Evolutionary conservation across 768 basidiomycete genomes (phyloP), one percentile per base, ranked within the genome.

Genomic region (Royoungia palumana): DNA sequence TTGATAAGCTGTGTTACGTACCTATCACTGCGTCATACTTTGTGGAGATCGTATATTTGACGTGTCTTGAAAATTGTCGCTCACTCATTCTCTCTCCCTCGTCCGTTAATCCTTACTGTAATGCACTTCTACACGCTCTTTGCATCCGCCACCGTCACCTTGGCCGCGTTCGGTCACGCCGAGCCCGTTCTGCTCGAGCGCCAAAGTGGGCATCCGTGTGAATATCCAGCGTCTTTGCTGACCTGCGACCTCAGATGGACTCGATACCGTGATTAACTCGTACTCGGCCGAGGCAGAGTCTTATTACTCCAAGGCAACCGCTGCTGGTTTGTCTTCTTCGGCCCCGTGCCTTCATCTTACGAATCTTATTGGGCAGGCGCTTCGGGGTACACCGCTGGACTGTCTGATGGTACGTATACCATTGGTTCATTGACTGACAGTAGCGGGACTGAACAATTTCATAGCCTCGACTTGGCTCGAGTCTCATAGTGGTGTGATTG

Each of bases 251-350:
- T 35, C 16, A 53, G 49, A 49, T 47, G 39, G 49, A 71, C 70
- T 79, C 49, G 69, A 53, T 41, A 72, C 69, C 53, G 55, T 71
- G 20, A 55, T 81, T 27, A 57, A 70, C 44, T 70, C 72, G 7
- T 42, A 72, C 17, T 72, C 73, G 12, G 70, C 75, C 19, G 65
- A 51, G 39, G 72, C 55, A 6, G 70, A 34, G 59, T 59, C 59
- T 56, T 71, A 72, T 32, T 63, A 66, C 27, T 55, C 60, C 4
- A 53, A 49, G 5, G 65, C 41, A 20, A 70, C 69, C n/a, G 57
- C 62, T 1, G 52, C 28, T 12, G 68, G 58, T 57, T 39, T 36
- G 54, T 41, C 6, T 6, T 30, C 12, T 32, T 32, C 30, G 30
- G 14, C 14, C 13, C 4, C 3, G 30, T 13, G 19, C 39, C 41